These are phyloP conservation scores for Haberlea rhodopensis DNA, from an alignment of 257 asterid species.

Conservation along the genomic window DNA sequence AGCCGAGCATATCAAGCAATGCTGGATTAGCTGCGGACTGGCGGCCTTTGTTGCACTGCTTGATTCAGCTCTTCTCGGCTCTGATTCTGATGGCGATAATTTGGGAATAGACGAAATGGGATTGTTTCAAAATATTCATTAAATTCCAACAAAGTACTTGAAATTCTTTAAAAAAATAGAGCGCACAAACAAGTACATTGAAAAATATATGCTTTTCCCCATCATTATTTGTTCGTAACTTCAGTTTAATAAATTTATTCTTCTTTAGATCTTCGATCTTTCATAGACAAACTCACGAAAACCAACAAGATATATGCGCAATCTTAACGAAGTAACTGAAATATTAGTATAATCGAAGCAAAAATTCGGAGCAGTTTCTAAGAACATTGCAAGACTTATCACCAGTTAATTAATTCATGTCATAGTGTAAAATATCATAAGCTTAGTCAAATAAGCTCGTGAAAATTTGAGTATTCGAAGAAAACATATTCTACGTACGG, in stretches of 20 bases:
- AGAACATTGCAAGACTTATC: no score
- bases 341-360: no score
- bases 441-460: slow-evolving; percentile 4
- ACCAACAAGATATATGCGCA: no score
- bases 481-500: slow-evolving; percentile 17
- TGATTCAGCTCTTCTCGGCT: slow-evolving; percentile 31
- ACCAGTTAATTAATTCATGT: background rate
- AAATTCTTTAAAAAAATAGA: background rate
- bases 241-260: no score
- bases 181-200: background rate
- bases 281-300: no score
- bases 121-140: slow-evolving; percentile 40
- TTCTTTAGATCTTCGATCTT: no score
- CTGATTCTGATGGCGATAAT: slow-evolving; percentile 24
- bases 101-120: slow-evolving; percentile 49
- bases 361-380: no score
- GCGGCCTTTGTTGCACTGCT: slow-evolving; percentile 54
- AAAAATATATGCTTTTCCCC: background rate
- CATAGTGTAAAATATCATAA: background rate
- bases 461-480: background rate
- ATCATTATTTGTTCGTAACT: background rate
- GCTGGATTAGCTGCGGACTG: slow-evolving; percentile 62
- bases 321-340: no score
- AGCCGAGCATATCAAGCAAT: slow-evolving; percentile 47
- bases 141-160: background rate